These are phyloP conservation scores for Gossypium aridum DNA, from an alignment of 441 rosid genomes.

Conservation along the genomic window DNA sequence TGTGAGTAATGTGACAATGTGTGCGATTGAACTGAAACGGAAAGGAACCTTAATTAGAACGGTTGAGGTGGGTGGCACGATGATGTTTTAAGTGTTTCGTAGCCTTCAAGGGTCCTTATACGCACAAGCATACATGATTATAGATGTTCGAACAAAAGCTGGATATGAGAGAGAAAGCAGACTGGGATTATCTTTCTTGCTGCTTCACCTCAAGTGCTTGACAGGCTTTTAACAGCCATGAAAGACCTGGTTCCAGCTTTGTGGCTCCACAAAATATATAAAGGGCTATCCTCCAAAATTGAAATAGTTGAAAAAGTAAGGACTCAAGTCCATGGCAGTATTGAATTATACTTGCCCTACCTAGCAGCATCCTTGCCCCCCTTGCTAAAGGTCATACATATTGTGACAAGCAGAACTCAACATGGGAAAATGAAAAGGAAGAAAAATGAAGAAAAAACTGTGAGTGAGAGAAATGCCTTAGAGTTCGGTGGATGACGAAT, in stretches of 20 bases:
- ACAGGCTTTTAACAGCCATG: background rate
- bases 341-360: constrained; percentile 3
- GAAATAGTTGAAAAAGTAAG: background rate
- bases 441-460: background rate
- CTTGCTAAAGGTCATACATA: background rate
- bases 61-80: background rate
- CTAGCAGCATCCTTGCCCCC: constrained; percentile 10
- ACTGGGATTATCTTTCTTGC: background rate
- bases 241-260: background rate
- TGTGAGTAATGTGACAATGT: background rate
- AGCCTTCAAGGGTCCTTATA: background rate
- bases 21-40: background rate
- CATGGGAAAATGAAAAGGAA: background rate
- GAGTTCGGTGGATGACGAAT: background rate
- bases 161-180: background rate
- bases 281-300: background rate
- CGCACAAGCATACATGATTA: background rate
- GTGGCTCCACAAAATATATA: background rate
- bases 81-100: background rate
- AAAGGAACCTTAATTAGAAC: background rate
- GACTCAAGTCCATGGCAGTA: background rate
- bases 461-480: background rate
- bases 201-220: background rate
- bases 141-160: background rate
- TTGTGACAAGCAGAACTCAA: background rate